These are phyloP conservation scores for Exophiala bonariae DNA, from an alignment of 2,329 filamentous ascomycete species.

Conservation along the genomic window DNA sequence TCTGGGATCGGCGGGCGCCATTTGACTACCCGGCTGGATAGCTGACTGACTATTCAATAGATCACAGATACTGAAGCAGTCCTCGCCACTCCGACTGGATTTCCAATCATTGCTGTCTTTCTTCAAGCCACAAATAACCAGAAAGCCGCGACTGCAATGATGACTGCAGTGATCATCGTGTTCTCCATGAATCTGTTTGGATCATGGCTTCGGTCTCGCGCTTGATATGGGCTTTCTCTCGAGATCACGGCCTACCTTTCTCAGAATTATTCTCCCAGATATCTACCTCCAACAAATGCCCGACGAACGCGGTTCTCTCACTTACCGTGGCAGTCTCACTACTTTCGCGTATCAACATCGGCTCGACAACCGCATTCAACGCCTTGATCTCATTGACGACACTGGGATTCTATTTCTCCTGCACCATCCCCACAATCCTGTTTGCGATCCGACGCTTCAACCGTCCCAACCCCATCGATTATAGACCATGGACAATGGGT, in stretches of 20 bases:
- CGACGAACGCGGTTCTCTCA: constrained; percentile 19
- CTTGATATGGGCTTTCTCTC: constrained; percentile 30
- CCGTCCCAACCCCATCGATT: constrained; percentile 25
- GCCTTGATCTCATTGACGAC: constrained; percentile 33
- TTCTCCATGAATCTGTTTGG: constrained; percentile 29
- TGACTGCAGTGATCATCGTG: constrained; percentile 26
- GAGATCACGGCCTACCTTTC: constrained; percentile 28
- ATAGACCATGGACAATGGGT: neutral
- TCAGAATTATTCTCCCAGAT: constrained; percentile 32
- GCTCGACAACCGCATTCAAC: constrained; percentile 30
- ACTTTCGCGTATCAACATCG: constrained; percentile 31
- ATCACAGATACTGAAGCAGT: constrained; percentile 29
- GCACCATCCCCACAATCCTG: constrained; percentile 34
- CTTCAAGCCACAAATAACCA: constrained; percentile 24
- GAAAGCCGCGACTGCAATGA: constrained; percentile 30
- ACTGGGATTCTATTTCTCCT: constrained; percentile 38
- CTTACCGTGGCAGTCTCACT: constrained; percentile 20
- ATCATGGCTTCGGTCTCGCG: constrained; percentile 27
- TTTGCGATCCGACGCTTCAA: constrained; percentile 37
- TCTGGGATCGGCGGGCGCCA: no score
- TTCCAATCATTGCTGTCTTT: constrained; percentile 30
- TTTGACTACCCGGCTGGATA: no score
- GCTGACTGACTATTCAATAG: no score
- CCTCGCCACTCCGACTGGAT: constrained; percentile 33
- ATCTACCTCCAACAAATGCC: constrained; percentile 18